Conservation (phyloP, 1,139 yeast species). For the Candida sp. region DNA sequence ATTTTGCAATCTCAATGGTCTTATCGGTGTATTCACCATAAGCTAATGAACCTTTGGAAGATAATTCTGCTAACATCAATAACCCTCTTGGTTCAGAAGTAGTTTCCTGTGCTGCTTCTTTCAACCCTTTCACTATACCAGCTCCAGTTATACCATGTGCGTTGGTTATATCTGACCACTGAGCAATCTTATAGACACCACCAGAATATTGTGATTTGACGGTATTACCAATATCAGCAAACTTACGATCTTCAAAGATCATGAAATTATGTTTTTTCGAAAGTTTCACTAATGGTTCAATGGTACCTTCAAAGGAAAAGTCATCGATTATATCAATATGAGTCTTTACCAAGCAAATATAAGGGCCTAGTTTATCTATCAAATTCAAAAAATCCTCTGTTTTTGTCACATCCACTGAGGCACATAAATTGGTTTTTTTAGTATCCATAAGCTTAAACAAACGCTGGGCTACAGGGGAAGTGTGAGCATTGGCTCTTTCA, state of each 20-base stretch:
- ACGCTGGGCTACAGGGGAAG: constrained; percentile 76
- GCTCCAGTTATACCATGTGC: constrained; percentile 98
- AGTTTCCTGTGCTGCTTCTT: constrained; percentile 75
- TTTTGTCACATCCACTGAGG: constrained; percentile 88
- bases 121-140: constrained; percentile 87
- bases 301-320: constrained; percentile 76
- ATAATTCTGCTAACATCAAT: constrained; percentile 92
- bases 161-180: constrained; percentile 96
- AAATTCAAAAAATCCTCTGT: constrained; percentile 70
- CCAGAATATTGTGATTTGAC: constrained; percentile 91
- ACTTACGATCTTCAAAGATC: constrained; percentile 94
- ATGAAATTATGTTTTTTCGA: constrained; percentile 78
- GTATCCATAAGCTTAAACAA: constrained; percentile 71
- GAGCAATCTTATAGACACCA: constrained; percentile 84
- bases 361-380: constrained; percentile 83
- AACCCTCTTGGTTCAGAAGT: constrained; percentile 80
- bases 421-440: constrained; percentile 89
- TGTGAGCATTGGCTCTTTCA: constrained; percentile 66
- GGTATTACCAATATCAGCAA: constrained; percentile 99
- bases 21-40: constrained; percentile 84
- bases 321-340: constrained; percentile 93
- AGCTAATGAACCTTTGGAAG: constrained; percentile 91
- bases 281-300: constrained; percentile 66
- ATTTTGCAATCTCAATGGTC: constrained; percentile 87
- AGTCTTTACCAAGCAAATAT: constrained; percentile 87